phyloP scores from a whole-genome alignment of 495 filamentous ascomycete species.

The Acidomyces sp. region DNA sequence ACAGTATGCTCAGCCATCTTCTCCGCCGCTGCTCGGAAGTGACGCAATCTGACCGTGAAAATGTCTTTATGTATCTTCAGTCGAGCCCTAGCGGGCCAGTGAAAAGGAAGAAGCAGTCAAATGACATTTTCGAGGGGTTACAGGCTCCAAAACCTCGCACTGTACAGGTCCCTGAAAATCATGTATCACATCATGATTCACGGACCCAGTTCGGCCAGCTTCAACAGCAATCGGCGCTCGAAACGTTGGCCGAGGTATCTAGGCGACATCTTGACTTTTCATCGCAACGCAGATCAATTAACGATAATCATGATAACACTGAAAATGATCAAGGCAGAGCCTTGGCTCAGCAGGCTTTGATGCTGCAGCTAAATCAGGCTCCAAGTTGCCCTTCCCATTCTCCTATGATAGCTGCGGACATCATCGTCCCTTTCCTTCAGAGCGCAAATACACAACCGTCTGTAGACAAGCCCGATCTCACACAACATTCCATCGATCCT shows the following conservation, averaged over 20 bases:
- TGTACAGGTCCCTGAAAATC: no score
- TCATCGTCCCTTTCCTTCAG: no score
- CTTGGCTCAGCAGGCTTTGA: constrained; percentile 1
- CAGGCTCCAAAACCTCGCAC: no score
- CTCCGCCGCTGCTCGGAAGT: constrained; percentile 58
- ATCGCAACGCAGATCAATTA: neutral
- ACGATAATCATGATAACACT: neutral
- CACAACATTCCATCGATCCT: constrained; percentile 7
- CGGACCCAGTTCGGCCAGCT: constrained; percentile 22
- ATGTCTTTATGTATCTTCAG: constrained; percentile 10
- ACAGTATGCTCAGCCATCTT: constrained; percentile 63
- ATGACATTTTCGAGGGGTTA: no score
- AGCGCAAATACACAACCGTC: no score
- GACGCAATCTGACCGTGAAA: constrained; percentile 8
- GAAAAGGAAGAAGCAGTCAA: constrained; percentile 26
- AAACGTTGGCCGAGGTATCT: constrained; percentile 72
- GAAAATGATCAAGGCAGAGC: neutral
- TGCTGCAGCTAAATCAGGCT: neutral
- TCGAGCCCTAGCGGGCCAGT: neutral
- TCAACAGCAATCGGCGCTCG: constrained; percentile 55
- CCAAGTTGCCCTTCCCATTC: no score
- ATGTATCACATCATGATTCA: no score
- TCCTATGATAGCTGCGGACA: no score
- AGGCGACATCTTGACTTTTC: constrained; percentile 39
- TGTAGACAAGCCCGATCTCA: no score